phyloP scores from a whole-genome alignment of 805 yeast species.

The Dipodascus geniculatus region DNA sequence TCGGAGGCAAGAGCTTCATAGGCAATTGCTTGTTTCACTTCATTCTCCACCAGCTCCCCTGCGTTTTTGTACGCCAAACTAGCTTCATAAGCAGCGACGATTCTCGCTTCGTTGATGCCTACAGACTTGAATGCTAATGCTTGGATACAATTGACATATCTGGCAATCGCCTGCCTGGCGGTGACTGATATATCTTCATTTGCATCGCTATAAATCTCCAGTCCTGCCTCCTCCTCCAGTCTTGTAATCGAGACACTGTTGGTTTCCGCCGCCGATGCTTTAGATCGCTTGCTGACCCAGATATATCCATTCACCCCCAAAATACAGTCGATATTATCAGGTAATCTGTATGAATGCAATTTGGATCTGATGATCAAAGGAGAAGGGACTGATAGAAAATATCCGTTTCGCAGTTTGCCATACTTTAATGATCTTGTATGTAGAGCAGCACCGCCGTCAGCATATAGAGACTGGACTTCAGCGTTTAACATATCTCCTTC shows the following conservation, averaged over 20 bases:
- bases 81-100: conserved; percentile 77
- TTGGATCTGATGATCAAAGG: conserved; percentile 75
- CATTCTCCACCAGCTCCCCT: conserved; percentile 62
- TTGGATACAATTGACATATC: conserved; percentile 75
- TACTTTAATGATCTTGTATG: conserved; percentile 93
- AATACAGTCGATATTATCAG: conserved; percentile 85
- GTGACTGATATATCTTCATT: conserved; percentile 60
- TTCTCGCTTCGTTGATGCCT: conserved; percentile 74
- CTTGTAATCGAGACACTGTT: conserved; percentile 56
- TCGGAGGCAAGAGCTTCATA: conserved; percentile 59
- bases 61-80: conserved; percentile 64
- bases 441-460: conserved; percentile 84
- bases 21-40: conserved; percentile 62
- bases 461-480: conserved; percentile 82
- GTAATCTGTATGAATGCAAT: conserved; percentile 77
- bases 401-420: conserved; percentile 90
- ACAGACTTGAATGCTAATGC: conserved; percentile 77
- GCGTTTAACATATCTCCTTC: conserved; percentile 95
- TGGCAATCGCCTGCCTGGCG: conserved; percentile 60
- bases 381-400: conserved; percentile 69
- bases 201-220: conserved; percentile 89
- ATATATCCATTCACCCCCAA: conserved; percentile 91
- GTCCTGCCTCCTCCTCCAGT: conserved; percentile 72
- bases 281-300: conserved; percentile 43
- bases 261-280: conserved; percentile 19